phyloP scores from a whole-genome alignment of 2,329 filamentous ascomycete genomes.

The Alternaria arbusti region DNA sequence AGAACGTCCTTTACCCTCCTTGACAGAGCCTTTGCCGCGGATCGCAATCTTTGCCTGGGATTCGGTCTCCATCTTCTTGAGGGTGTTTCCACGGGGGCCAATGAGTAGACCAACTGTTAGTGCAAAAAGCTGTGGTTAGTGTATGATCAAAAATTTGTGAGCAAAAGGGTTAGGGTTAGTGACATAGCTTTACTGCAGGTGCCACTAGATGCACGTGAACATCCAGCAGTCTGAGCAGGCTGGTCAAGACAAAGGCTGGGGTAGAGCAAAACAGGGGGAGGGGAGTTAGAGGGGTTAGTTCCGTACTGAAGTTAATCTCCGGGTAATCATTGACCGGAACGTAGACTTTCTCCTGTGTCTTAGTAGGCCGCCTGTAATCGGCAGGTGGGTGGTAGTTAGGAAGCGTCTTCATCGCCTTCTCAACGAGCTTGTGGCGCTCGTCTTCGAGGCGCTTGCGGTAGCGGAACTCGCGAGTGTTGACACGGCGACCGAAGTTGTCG shows the following conservation, averaged over 20 bases:
- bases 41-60: slow-evolving; percentile 99
- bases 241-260: slow-evolving; percentile 54
- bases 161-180: slow-evolving; percentile 49
- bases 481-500: slow-evolving; percentile 98
- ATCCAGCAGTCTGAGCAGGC: slow-evolving; percentile 46
- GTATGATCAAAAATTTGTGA: slow-evolving; percentile 52
- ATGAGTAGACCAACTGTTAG: slow-evolving; percentile 99
- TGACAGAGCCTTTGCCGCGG: slow-evolving; percentile 98
- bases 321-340: slow-evolving; percentile 99
- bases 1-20: slow-evolving; percentile 98
- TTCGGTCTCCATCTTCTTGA: slow-evolving; percentile 99
- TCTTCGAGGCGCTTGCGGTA: slow-evolving; percentile 98
- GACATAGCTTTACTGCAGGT: slow-evolving; percentile 48
- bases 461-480: slow-evolving; percentile 98
- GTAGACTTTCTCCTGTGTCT: slow-evolving; percentile 99
- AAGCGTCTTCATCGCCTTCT: slow-evolving; percentile 99
- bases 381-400: slow-evolving; percentile 98
- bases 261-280: slow-evolving; percentile 51
- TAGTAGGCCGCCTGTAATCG: slow-evolving; percentile 97
- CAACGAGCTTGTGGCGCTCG: slow-evolving; percentile 97
- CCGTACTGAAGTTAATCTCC: slow-evolving; percentile 99
- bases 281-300: slow-evolving; percentile 87
- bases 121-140: slow-evolving; percentile 91
- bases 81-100: slow-evolving; percentile 98
- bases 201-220: slow-evolving; percentile 37